Conservation (phyloP, 2,329 filamentous ascomycete species). For the Aspergillus pseudotamarii region DNA sequence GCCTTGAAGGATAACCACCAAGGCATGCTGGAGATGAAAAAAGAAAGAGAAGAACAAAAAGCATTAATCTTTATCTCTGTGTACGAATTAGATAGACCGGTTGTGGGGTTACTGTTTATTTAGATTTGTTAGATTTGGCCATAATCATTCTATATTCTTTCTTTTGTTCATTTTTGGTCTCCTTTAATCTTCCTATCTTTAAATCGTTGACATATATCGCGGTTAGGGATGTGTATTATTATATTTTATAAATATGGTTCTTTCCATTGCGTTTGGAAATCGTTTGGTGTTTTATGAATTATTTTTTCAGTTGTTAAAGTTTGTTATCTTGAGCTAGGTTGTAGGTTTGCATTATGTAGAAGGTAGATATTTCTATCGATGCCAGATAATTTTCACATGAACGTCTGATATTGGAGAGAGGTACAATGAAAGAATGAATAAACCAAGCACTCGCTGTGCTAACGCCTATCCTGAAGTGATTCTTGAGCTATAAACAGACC, state of each 20-base stretch:
- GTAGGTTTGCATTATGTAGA: background rate
- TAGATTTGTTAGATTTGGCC: constrained; percentile 21
- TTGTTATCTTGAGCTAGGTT: background rate
- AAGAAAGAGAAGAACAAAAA: background rate
- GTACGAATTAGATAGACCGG: constrained; percentile 35
- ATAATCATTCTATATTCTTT: constrained; percentile 13
- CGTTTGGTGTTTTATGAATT: background rate
- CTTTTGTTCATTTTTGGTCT: constrained; percentile 5
- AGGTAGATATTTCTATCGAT: background rate
- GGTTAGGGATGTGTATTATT: background rate
- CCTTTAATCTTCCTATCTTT: background rate
- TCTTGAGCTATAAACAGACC: constrained; percentile 11
- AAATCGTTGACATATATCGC: background rate
- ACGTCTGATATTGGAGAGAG: background rate
- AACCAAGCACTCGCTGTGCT: constrained; percentile 8
- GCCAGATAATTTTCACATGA: background rate
- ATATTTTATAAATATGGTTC: background rate
- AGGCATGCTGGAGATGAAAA: background rate
- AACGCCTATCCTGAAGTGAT: constrained; percentile 12
- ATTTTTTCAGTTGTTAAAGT: background rate
- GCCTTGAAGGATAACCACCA: background rate
- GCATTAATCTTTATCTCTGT: constrained; percentile 8
- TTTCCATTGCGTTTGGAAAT: background rate
- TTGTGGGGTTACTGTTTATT: constrained; percentile 19
- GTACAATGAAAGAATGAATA: background rate